Conservation (phyloP, 257 asterid genomes). For the Solanum arcanum region DNA sequence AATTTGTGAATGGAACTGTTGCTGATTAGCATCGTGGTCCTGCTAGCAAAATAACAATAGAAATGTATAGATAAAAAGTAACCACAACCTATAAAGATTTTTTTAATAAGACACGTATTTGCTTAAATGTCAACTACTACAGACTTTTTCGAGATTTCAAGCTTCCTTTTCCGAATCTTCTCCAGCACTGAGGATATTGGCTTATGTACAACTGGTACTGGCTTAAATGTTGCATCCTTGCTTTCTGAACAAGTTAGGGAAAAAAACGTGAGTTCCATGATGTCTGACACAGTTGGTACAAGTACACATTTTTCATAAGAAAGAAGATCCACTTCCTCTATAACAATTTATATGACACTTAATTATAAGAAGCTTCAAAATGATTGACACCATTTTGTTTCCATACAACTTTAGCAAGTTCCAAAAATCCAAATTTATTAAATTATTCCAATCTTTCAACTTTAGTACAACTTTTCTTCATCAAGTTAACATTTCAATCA, state of each 20-base stretch:
- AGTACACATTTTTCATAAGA: background rate
- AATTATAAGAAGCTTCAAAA: background rate
- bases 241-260: conserved; percentile 33
- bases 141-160: conserved; percentile 40
- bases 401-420: background rate
- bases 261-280: background rate
- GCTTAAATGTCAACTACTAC: background rate
- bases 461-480: background rate
- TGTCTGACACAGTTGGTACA: background rate
- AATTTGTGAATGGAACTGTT: conserved; percentile 11
- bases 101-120: background rate
- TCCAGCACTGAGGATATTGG: conserved; percentile 81
- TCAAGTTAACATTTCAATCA: background rate
- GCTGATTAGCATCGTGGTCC: conserved; percentile 11
- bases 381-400: background rate
- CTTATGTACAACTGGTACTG: conserved; percentile 50
- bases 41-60: conserved; percentile 17
- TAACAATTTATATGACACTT: background rate
- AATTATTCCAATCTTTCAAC: background rate
- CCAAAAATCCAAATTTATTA: background rate
- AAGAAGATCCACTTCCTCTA: background rate
- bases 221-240: conserved; percentile 64
- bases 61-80: background rate
- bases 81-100: background rate
- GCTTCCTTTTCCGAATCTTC: conserved; percentile 87